Conservation (phyloP, 352 stramenopile species). For the Phytophthora melonis region DNA sequence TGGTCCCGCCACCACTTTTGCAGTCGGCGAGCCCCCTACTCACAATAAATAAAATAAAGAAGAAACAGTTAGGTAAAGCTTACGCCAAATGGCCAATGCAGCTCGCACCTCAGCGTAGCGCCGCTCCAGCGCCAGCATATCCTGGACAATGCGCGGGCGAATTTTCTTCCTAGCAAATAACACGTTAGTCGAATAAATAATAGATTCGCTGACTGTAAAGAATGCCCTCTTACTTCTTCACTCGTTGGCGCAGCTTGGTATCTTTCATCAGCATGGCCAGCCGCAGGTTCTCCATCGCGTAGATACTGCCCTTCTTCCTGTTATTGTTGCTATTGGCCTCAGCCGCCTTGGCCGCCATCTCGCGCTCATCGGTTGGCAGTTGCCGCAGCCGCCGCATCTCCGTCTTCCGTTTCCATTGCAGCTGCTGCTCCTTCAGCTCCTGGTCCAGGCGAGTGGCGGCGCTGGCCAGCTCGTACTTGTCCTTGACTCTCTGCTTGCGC, state of each 20-base stretch:
- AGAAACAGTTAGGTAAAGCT: neutral
- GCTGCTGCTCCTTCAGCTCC: slow-evolving; percentile 60
- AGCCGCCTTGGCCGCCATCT: slow-evolving; percentile 10
- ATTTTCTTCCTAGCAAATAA: slow-evolving; percentile 49
- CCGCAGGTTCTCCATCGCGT: slow-evolving; percentile 72
- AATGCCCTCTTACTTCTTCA: slow-evolving; percentile 46
- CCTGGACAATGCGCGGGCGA: slow-evolving; percentile 69
- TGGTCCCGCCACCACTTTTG: slow-evolving; percentile 71
- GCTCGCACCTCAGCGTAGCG: slow-evolving; percentile 40
- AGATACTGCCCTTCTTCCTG: slow-evolving; percentile 43
- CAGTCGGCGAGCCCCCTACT: slow-evolving; percentile 49
- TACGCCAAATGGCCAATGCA: neutral
- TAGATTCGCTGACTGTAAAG: no score
- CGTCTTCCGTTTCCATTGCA: slow-evolving; percentile 46
- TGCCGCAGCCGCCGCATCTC: slow-evolving; percentile 24
- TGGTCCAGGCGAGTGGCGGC: slow-evolving; percentile 52
- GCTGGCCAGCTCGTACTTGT: slow-evolving; percentile 63
- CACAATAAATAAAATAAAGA: neutral
- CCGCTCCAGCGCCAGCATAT: slow-evolving; percentile 76
- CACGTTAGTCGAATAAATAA: neutral
- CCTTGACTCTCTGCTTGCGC: slow-evolving; percentile 38
- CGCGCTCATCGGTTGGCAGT: slow-evolving; percentile 9
- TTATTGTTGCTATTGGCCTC: slow-evolving; percentile 43
- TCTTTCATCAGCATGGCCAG: slow-evolving; percentile 59
- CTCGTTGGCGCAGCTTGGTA: slow-evolving; percentile 45